Evolutionary conservation across 768 basidiomycete genomes (phyloP).

Genomic region (Neoboletus magnificus): DNA sequence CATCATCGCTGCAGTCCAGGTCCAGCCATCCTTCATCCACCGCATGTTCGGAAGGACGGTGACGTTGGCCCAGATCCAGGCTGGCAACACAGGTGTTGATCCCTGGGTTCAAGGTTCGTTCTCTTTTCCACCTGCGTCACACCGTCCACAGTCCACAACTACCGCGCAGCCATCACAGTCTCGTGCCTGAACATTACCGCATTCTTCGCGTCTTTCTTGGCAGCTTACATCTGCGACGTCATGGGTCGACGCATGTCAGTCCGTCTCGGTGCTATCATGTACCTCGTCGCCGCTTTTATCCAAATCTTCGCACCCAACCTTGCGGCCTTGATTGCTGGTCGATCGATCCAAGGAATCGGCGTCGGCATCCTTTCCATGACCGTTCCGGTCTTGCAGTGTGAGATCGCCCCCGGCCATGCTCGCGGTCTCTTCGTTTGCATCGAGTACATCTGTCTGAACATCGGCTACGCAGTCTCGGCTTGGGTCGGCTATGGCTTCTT

Average conservation of each 20-base stretch:
- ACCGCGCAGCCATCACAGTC: slow-evolving; percentile 43
- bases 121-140: neutral
- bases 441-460: slow-evolving; percentile 51
- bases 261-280: slow-evolving; percentile 47
- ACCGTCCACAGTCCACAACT: neutral
- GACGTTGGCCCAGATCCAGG: slow-evolving; percentile 44
- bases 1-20: slow-evolving; percentile 48
- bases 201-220: slow-evolving; percentile 40
- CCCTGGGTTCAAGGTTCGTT: slow-evolving; percentile 46
- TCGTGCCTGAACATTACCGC: slow-evolving; percentile 51
- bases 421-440: slow-evolving; percentile 54
- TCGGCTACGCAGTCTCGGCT: slow-evolving; percentile 47
- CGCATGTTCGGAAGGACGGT: slow-evolving; percentile 46
- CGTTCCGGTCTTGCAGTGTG: slow-evolving; percentile 48
- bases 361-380: slow-evolving; percentile 52
- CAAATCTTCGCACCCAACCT: slow-evolving; percentile 49
- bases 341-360: slow-evolving; percentile 46
- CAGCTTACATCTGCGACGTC: slow-evolving; percentile 49
- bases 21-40: slow-evolving; percentile 50
- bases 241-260: slow-evolving; percentile 51
- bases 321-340: slow-evolving; percentile 37
- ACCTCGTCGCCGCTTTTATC: slow-evolving; percentile 47
- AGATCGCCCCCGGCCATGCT: slow-evolving; percentile 45
- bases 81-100: slow-evolving; percentile 41
- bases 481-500: slow-evolving; percentile 52